Percentiles rank a stretch among this genome's conserved stretches.
These are phyloP conservation scores for Colletotrichum sidae DNA, from an alignment of 2,329 filamentous ascomycete genomes.

Conservation along the genomic window DNA sequence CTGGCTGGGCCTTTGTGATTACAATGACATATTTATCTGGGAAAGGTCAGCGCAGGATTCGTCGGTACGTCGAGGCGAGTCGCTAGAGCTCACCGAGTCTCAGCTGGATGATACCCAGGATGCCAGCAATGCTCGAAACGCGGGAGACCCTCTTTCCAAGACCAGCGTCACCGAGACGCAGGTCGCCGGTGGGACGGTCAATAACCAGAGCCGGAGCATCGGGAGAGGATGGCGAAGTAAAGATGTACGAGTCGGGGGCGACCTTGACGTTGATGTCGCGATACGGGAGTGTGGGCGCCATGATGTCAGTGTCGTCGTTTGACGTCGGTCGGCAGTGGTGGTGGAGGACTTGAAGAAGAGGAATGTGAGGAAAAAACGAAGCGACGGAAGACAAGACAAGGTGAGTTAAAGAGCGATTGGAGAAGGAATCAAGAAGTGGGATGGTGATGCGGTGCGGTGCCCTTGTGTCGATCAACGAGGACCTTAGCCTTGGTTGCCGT, in stretches of 20 bases:
- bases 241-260: conserved; percentile 92
- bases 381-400: conserved; percentile 10
- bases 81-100: conserved; percentile 76
- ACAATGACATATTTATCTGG: conserved; percentile 94
- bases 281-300: conserved; percentile 73
- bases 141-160: conserved; percentile 77
- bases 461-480: conserved; percentile 14
- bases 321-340: too few relatives aligned
- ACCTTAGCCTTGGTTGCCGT: conserved; percentile 13
- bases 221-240: conserved; percentile 94
- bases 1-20: conserved; percentile 92
- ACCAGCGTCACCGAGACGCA: conserved; percentile 85
- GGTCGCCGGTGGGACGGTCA: conserved; percentile 91
- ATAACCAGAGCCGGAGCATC: conserved; percentile 88
- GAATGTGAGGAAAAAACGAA: conserved; percentile 3
- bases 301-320: conserved; percentile 38
- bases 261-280: conserved; percentile 98
- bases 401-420: conserved; percentile 4
- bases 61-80: neutral
- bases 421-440: conserved; percentile 6
- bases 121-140: conserved; percentile 94
- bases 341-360: conserved; percentile 7
- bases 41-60: conserved; percentile 24
- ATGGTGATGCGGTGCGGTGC: conserved; percentile 5
- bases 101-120: conserved; percentile 92